These are phyloP conservation scores for Xylariales sp. DNA, from an alignment of 2,329 filamentous ascomycete genomes.

Conservation along the genomic window DNA sequence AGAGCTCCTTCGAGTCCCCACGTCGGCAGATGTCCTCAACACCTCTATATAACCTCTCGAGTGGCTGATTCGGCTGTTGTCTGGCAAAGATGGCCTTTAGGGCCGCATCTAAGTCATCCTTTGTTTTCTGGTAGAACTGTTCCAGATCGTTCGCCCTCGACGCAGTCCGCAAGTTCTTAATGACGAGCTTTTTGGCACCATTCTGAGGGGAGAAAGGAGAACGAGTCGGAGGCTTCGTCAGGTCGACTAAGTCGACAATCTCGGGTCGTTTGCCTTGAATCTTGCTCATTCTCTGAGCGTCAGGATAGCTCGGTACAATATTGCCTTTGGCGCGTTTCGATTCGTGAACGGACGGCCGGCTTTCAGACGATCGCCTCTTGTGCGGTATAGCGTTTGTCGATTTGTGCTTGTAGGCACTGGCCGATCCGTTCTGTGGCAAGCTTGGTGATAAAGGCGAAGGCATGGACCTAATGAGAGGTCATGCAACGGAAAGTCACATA, in stretches of 20 bases:
- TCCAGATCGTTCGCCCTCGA: conserved; percentile 57
- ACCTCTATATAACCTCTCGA: conserved; percentile 84
- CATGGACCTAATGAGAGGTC: conserved; percentile 10
- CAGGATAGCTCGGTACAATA: neutral
- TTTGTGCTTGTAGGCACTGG: conserved; percentile 24
- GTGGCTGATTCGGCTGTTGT: conserved; percentile 60
- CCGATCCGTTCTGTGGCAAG: conserved; percentile 22
- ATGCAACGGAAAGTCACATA: conserved; percentile 8
- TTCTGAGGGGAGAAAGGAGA: conserved; percentile 64
- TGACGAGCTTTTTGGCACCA: conserved; percentile 80
- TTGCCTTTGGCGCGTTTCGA: conserved; percentile 7
- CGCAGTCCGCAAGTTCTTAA: conserved; percentile 81
- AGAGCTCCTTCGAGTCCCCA: conserved; percentile 65
- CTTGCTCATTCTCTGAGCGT: conserved; percentile 22
- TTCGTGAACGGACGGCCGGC: conserved; percentile 8
- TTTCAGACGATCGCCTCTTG: conserved; percentile 16
- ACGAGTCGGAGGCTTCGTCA: conserved; percentile 34
- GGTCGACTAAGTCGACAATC: conserved; percentile 31
- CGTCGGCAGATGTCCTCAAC: conserved; percentile 89
- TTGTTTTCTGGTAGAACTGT: conserved; percentile 72
- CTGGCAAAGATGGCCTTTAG: conserved; percentile 69
- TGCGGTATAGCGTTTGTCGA: conserved; percentile 16
- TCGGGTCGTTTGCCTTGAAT: conserved; percentile 31
- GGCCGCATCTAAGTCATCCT: conserved; percentile 68
- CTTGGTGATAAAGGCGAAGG: conserved; percentile 21